phyloP scores from a whole-genome alignment of 768 basidiomycete genomes.

The Rhizopogon vulgaris region DNA sequence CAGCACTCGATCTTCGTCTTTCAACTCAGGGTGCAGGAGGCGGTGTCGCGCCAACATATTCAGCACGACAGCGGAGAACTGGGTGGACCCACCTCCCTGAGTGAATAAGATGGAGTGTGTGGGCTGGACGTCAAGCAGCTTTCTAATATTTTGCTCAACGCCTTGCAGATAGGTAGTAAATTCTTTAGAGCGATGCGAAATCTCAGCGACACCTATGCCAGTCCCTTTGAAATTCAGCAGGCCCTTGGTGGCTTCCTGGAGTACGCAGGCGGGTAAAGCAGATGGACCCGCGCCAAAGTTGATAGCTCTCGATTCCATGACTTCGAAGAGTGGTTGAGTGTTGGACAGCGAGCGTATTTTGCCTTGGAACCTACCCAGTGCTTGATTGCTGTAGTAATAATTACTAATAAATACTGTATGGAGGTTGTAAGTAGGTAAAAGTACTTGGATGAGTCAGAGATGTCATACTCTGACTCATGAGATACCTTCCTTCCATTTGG shows the following conservation, averaged over 20 bases:
- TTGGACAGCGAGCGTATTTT: background rate
- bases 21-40: constrained; percentile 59
- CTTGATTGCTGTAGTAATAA: too few species aligned
- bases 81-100: constrained; percentile 88
- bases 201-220: constrained; percentile 93
- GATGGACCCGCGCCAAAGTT: constrained; percentile 98
- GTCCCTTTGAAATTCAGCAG: constrained; percentile 88
- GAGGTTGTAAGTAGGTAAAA: too few species aligned
- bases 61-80: constrained; percentile 88
- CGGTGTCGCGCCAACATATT: constrained; percentile 87
- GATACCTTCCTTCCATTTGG: too few species aligned
- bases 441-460: too few species aligned
- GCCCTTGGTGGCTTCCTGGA: constrained; percentile 75
- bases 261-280: constrained; percentile 79
- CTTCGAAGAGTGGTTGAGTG: background rate
- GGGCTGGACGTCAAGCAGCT: constrained; percentile 73
- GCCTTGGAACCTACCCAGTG: background rate
- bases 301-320: constrained; percentile 44
- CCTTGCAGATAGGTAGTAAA: constrained; percentile 66
- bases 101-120: constrained; percentile 87
- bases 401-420: too few species aligned
- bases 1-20: constrained; percentile 50
- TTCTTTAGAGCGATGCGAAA: constrained; percentile 91
- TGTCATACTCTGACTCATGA: too few species aligned
- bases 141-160: constrained; percentile 62